A percentile compares a stretch with the other conserved stretches of the same genome.
Evolutionary conservation across 1,284 basidiomycete species (phyloP).

Genomic region (Cutaneotrichosporon dermatis): DNA sequence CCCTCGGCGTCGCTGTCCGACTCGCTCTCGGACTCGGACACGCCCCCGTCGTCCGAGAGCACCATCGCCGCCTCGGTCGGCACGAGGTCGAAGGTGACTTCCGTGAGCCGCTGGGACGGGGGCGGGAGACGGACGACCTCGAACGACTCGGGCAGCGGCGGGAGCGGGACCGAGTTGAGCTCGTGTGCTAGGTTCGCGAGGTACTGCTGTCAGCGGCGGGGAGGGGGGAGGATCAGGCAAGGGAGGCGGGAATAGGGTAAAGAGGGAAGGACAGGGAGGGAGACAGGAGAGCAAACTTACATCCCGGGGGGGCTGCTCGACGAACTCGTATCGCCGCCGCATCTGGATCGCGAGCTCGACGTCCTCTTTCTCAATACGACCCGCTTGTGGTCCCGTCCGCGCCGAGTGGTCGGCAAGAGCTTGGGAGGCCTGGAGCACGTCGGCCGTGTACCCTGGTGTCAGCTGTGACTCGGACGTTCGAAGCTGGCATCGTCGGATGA

Average conservation of each 20-base stretch:
- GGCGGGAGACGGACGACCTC: slow-evolving; percentile 77
- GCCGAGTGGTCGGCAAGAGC: slow-evolving; percentile 92
- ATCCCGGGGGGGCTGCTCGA: slow-evolving; percentile 89
- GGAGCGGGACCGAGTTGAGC: slow-evolving; percentile 83
- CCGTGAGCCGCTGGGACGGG: slow-evolving; percentile 72
- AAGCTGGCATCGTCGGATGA: neutral
- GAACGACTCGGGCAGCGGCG: slow-evolving; percentile 89
- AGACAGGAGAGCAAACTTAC: slow-evolving; percentile 52
- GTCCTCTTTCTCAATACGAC: slow-evolving; percentile 85
- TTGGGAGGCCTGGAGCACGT: slow-evolving; percentile 83
- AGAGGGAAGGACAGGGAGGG: neutral
- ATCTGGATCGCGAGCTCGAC: slow-evolving; percentile 86
- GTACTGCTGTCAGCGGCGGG: slow-evolving; percentile 58
- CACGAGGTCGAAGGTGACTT: slow-evolving; percentile 88
- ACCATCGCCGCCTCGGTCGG: slow-evolving; percentile 65
- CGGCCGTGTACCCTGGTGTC: slow-evolving; percentile 68
- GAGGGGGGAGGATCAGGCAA: neutral
- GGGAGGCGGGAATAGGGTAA: neutral
- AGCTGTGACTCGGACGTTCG: neutral
- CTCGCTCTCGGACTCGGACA: slow-evolving; percentile 24
- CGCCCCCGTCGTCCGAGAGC: slow-evolving; percentile 22
- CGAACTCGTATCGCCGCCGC: slow-evolving; percentile 90
- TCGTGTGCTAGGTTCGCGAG: slow-evolving; percentile 81
- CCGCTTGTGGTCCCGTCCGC: slow-evolving; percentile 51
- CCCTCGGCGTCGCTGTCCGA: slow-evolving; percentile 13